These are phyloP conservation scores for Rosa rugosa DNA, from an alignment of 306 rosid genomes.

Conservation along the genomic window DNA sequence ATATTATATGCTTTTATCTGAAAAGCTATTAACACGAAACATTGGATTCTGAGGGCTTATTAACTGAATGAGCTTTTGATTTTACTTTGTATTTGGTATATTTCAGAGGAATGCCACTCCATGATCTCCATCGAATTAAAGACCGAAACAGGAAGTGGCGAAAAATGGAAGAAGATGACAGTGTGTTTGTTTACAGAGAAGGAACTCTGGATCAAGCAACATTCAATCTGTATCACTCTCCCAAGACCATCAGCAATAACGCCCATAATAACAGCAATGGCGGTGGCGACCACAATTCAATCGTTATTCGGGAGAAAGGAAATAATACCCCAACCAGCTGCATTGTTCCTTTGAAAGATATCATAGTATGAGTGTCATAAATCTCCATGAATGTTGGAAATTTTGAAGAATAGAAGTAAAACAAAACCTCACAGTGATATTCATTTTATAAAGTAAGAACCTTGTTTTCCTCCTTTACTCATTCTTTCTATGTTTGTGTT, in stretches of 20 bases:
- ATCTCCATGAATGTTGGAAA: constrained; percentile 9
- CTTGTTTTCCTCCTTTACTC: not conserved
- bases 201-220: constrained; percentile 51
- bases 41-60: constrained; percentile 5
- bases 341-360: constrained; percentile 47
- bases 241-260: constrained; percentile 22
- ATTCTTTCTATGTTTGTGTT: not conserved
- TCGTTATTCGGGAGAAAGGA: constrained; percentile 23
- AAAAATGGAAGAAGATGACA: constrained; percentile 39
- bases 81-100: not conserved
- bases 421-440: not conserved
- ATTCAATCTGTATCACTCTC: constrained; percentile 27
- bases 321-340: constrained; percentile 9
- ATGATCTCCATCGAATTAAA: constrained; percentile 22
- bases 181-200: constrained; percentile 49
- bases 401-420: constrained; percentile 1
- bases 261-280: not conserved
- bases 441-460: constrained; percentile 1
- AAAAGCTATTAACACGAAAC: not conserved
- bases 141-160: constrained; percentile 54
- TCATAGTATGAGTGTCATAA: constrained; percentile 20
- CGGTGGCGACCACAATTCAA: not conserved
- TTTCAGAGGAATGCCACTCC: constrained; percentile 51
- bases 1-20: not conserved
- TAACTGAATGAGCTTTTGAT: not conserved